A percentile compares a stretch with the other conserved stretches of the same genome.
Conservation (phyloP, 495 filamentous ascomycete genomes). For the Lasiosphaeria ovina region DNA sequence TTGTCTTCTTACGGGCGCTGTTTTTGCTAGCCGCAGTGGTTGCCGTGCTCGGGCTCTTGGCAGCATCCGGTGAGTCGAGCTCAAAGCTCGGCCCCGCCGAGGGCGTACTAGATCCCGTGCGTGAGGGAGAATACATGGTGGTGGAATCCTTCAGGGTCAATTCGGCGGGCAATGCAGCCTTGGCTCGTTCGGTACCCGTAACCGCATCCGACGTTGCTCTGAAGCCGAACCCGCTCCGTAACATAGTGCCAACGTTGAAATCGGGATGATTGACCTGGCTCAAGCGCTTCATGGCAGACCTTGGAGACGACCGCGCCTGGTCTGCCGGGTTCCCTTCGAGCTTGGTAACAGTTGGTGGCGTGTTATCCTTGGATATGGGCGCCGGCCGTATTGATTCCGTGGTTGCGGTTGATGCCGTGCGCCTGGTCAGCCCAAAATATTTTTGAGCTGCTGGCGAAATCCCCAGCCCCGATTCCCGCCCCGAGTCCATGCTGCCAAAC, state of each 20-base stretch:
- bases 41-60: constrained; percentile 52
- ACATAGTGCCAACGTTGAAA: constrained; percentile 47
- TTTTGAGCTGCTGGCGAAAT: constrained; percentile 52
- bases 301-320: constrained; percentile 42
- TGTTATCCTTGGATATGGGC: constrained; percentile 47
- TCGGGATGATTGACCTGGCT: constrained; percentile 51
- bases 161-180: constrained; percentile 51
- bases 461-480: constrained; percentile 38
- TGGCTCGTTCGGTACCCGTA: constrained; percentile 58
- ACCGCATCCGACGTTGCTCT: constrained; percentile 80
- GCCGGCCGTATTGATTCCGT: constrained; percentile 47
- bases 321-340: constrained; percentile 62
- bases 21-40: constrained; percentile 39
- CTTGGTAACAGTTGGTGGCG: constrained; percentile 62
- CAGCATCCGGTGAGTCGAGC: constrained; percentile 66
- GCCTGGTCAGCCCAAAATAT: constrained; percentile 59
- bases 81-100: constrained; percentile 79
- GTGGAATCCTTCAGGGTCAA: constrained; percentile 63
- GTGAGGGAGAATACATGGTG: constrained; percentile 61
- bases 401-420: constrained; percentile 50
- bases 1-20: constrained; percentile 58
- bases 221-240: constrained; percentile 50
- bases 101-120: constrained; percentile 83
- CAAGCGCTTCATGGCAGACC: constrained; percentile 50
- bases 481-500: constrained; percentile 67